Percentiles rank a stretch among this genome's conserved stretches.
phyloP scores from a whole-genome alignment of 140 eudicot genomes.

The Cichorium intybus region DNA sequence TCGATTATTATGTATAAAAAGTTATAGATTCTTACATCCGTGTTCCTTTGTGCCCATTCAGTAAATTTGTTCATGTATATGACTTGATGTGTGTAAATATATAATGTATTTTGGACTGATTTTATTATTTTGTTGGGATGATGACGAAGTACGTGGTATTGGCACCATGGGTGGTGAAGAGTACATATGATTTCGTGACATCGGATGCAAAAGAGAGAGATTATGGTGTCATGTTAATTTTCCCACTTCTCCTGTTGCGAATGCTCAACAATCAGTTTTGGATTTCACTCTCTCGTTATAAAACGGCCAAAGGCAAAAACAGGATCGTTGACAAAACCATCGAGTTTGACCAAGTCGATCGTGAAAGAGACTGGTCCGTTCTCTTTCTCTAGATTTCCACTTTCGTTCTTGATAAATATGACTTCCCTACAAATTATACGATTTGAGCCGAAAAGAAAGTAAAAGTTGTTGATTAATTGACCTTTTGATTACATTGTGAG shows the following conservation, averaged over 20 bases:
- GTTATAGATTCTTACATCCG: background rate
- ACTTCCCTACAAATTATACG: too few relatives aligned
- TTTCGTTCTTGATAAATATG: too few relatives aligned
- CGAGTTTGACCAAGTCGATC: constrained; percentile 83
- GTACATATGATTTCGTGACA: constrained; percentile 32
- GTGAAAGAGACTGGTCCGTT: constrained; percentile 65
- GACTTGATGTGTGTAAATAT: background rate
- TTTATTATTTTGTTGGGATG: background rate
- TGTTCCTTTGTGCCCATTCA: background rate
- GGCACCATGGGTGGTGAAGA: constrained; percentile 60
- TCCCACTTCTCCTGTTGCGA: constrained; percentile 53
- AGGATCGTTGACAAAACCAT: constrained; percentile 57
- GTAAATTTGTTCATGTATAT: background rate
- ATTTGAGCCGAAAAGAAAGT: too few relatives aligned
- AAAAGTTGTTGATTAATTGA: too few relatives aligned
- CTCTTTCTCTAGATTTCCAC: background rate
- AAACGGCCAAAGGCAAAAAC: constrained; percentile 68
- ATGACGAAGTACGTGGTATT: constrained; percentile 47
- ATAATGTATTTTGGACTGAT: background rate
- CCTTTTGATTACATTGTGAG: background rate
- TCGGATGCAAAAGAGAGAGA: constrained; percentile 43
- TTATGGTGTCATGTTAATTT: constrained; percentile 13
- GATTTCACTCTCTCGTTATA: constrained; percentile 68
- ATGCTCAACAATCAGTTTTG: constrained; percentile 69
- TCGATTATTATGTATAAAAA: too few relatives aligned